phyloP scores from a whole-genome alignment of 495 filamentous ascomycete species.

The Diplogelasinospora grovesii region DNA sequence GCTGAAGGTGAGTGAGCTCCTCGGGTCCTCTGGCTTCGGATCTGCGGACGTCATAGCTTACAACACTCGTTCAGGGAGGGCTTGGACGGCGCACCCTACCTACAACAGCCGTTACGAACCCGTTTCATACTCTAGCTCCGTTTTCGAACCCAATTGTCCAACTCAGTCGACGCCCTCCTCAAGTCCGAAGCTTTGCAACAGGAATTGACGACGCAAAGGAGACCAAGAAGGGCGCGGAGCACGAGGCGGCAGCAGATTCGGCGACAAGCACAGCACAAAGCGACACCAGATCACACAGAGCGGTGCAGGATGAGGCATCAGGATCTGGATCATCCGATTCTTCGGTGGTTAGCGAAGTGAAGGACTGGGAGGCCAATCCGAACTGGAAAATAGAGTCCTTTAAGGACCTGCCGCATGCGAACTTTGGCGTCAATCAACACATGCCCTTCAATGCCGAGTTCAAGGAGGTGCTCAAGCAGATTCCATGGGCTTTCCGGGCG shows the following conservation, averaged over 20 bases:
- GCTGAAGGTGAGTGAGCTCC: slow-evolving; percentile 17
- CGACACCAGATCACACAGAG: slow-evolving; percentile 20
- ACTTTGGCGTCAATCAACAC: slow-evolving; percentile 93
- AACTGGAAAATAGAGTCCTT: slow-evolving; percentile 70
- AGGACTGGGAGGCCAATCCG: slow-evolving; percentile 73
- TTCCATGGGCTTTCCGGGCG: slow-evolving; percentile 88
- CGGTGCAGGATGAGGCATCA: slow-evolving; percentile 19
- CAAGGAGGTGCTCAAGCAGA: slow-evolving; percentile 79
- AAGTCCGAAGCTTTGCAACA: slow-evolving; percentile 17
- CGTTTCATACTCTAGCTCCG: slow-evolving; percentile 2
- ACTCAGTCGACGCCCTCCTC: not conserved
- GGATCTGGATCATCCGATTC: slow-evolving; percentile 23
- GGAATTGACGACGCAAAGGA: slow-evolving; percentile 10
- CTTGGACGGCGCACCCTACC: slow-evolving; percentile 14
- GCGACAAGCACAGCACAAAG: slow-evolving; percentile 14
- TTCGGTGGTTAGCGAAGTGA: slow-evolving; percentile 26
- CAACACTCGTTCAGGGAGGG: slow-evolving; percentile 14
- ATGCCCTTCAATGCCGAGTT: slow-evolving; percentile 91
- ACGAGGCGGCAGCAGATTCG: slow-evolving; percentile 19
- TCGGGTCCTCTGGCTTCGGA: not conserved
- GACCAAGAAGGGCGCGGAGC: slow-evolving; percentile 12
- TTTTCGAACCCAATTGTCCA: not conserved
- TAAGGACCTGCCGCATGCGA: slow-evolving; percentile 76
- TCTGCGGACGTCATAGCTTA: slow-evolving; percentile 16
- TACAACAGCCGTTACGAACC: not conserved